Base-by-base conservation (phyloP, 2,329 filamentous ascomycete species). In the Periconia macrospinosa region DNA sequence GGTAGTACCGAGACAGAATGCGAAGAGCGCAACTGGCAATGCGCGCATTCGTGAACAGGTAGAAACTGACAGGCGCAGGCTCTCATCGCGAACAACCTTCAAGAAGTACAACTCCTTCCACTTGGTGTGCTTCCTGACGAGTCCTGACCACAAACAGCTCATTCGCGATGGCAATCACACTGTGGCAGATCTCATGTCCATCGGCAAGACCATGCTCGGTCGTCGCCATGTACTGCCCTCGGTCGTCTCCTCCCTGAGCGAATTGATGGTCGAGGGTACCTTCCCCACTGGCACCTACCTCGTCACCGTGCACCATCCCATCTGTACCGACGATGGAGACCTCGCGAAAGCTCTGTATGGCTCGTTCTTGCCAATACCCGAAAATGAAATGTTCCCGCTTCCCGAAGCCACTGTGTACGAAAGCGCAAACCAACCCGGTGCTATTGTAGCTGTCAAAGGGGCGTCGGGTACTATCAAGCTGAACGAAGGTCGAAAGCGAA, bases 111-210 rank as follows among this genome's bases (percentile, higher is more conserved):
- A 65, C 41, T 49, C 49, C 47, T 43, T 27, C 52, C 19, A 10
- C 11, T 3, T 37, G 33, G 33, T 57, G 37, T 45, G 23, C 49
- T 52, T 37, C 20, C 40, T 2, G 44, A 17, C 54, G 43, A 3
- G 5, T 44, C 15, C 68, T 72, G 62, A 73, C 63, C 46, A 45
- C 50, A 45, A 50, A 62, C 64, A 88, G 83, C 87, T 97, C 66
- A 95, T 97, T 73, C 92, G 93, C 73, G 93, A 97, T 93, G 93
- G 93, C 71, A 86, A 89, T 63, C 91, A 97, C 78, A 89, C 84
- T 14, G 93, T 97, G 50, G 88, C 92, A 40, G 92, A 96, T 73
- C 90, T 97, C 70, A 97, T 97, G 92, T 80, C 86, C 56, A 84
- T 96, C 59, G 93, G 93, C 64, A 86, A 90, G 65, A 93, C 90